These are phyloP conservation scores for Annulohypoxylon nitens DNA, from an alignment of 495 filamentous ascomycete species.

Conservation along the genomic window DNA sequence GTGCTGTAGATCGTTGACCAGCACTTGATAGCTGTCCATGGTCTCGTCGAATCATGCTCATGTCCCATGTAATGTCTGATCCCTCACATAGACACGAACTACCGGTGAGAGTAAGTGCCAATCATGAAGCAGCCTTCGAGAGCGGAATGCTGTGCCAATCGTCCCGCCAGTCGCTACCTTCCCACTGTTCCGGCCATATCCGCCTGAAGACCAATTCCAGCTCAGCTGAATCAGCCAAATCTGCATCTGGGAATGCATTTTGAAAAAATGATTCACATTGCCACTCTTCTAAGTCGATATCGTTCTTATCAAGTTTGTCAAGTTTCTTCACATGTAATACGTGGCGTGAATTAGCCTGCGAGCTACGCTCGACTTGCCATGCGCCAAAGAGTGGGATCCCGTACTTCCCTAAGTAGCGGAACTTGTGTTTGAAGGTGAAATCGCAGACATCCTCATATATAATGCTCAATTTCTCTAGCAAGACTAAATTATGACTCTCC, in stretches of 20 bases:
- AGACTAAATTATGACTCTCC: background rate
- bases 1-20: background rate
- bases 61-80: background rate
- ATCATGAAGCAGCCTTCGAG: background rate
- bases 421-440: background rate
- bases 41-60: too few relatives aligned
- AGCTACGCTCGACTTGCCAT: conserved; percentile 16
- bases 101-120: background rate
- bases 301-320: background rate
- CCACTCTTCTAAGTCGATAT: background rate
- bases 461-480: conserved; percentile 6
- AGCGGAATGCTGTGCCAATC: conserved; percentile 10
- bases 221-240: background rate
- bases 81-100: background rate
- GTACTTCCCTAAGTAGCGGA: background rate
- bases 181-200: conserved; percentile 9
- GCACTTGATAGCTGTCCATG: too few relatives aligned
- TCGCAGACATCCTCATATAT: background rate
- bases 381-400: background rate
- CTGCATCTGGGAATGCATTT: too few relatives aligned
- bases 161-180: conserved; percentile 11
- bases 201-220: background rate
- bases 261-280: too few relatives aligned
- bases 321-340: background rate
- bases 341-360: background rate